phyloP scores from a whole-genome alignment of 2,329 filamentous ascomycete genomes.

The Fusarium sp. region DNA sequence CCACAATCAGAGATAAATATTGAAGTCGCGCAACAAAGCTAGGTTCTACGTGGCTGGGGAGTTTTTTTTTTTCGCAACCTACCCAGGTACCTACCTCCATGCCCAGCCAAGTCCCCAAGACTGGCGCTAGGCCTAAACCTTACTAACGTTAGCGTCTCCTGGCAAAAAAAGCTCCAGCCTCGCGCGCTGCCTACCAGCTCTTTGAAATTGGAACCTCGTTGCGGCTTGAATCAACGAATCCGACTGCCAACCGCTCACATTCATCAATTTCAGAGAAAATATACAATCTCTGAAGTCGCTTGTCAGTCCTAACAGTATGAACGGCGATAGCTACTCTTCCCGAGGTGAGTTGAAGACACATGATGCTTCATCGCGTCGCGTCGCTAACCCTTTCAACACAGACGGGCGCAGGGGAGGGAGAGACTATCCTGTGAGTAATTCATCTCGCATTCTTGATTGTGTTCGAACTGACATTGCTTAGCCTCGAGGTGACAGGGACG shows the following conservation, averaged over 20 bases:
- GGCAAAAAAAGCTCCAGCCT: constrained; percentile 62
- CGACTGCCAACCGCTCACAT: constrained; percentile 38
- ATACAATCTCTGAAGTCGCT: constrained; percentile 31
- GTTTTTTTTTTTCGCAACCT: constrained; percentile 20
- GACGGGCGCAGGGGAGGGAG: constrained; percentile 67
- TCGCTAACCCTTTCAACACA: constrained; percentile 48
- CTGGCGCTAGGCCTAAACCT: constrained; percentile 44
- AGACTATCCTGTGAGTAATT: constrained; percentile 65
- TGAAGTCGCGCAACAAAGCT: too few species aligned
- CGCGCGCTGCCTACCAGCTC: constrained; percentile 51
- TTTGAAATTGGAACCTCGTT: constrained; percentile 48
- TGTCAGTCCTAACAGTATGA: constrained; percentile 69
- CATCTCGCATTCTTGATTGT: background rate
- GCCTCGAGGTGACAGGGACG: constrained; percentile 53
- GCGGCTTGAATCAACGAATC: constrained; percentile 48
- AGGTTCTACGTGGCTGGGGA: too few species aligned
- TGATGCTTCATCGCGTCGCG: constrained; percentile 47
- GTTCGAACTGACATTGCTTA: constrained; percentile 43
- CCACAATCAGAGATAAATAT: too few species aligned
- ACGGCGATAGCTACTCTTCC: constrained; percentile 85
- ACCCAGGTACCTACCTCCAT: too few species aligned
- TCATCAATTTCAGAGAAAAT: constrained; percentile 42
- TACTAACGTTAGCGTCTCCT: constrained; percentile 48
- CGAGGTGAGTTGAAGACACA: constrained; percentile 70
- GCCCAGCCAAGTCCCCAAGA: background rate